A percentile compares a stretch with the other conserved stretches of the same genome.
Conservation (phyloP, 2,329 filamentous ascomycete species). For the Cercospora sojina region DNA sequence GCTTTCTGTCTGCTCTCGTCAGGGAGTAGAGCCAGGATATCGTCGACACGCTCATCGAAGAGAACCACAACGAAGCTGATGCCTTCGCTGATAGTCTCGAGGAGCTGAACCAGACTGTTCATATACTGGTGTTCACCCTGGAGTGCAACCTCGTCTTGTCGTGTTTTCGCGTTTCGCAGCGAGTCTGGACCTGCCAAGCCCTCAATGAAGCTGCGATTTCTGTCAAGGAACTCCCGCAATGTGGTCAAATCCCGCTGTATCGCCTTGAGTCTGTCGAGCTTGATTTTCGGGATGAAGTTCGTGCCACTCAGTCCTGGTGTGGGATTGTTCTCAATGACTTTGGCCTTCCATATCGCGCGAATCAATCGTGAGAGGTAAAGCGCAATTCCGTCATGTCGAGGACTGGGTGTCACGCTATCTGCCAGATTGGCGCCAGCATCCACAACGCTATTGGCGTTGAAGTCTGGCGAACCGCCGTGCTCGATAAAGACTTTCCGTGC, state of each 20-base stretch:
- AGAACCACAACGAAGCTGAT: conserved; percentile 94
- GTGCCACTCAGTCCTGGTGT: conserved; percentile 59
- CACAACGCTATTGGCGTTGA: conserved; percentile 68
- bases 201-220: conserved; percentile 90
- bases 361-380: conserved; percentile 87
- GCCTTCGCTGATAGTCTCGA: conserved; percentile 89
- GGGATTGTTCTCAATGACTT: conserved; percentile 61
- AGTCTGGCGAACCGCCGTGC: conserved; percentile 80
- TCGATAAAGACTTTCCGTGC: conserved; percentile 88
- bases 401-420: conserved; percentile 82
- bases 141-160: conserved; percentile 86
- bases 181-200: conserved; percentile 89
- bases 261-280: conserved; percentile 65
- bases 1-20: conserved; percentile 68
- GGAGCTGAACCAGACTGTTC: conserved; percentile 78
- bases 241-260: conserved; percentile 80
- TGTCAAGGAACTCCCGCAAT: conserved; percentile 75
- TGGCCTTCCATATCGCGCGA: conserved; percentile 80
- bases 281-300: conserved; percentile 65
- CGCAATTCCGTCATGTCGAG: conserved; percentile 82
- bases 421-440: conserved; percentile 64
- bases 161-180: conserved; percentile 70
- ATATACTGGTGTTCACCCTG: conserved; percentile 94
- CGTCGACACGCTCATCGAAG: conserved; percentile 88
- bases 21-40: conserved; percentile 77